Evolutionary conservation across 768 basidiomycete species (phyloP), one percentile per base, ranked within the genome.

Genomic region (Daedaleopsis nitida): DNA sequence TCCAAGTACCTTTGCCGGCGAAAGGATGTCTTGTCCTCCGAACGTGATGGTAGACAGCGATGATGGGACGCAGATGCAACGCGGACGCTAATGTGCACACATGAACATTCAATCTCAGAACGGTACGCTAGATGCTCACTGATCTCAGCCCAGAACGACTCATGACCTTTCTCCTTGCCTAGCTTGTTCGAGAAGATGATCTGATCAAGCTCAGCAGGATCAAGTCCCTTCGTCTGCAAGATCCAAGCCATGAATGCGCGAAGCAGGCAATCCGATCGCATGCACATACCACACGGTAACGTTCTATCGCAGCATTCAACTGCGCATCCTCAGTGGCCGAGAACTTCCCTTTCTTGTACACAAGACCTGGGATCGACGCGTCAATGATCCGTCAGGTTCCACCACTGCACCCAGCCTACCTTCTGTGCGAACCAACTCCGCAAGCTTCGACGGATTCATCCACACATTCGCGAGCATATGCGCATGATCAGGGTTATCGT

Each of bases 321-420:
- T 87, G 86, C 24, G 85, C 80, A 59, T 86, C 88, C 68, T 94
- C 92, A 44, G 86, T 85, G 0, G 87, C 83, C 24, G 91, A 92
- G 68, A 94, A 94, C 69, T 91, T 93, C 14, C 92, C 92, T 73
- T 92, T 92, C 75, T 88, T 92, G 72, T 91, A 93, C 2, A 90
- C 82, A n/a, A 94, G 82, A 35, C 91, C 91, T 93, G 23, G 48
- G 1, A 42, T 43, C 24, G 2, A 27, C 47, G 58, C 42, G 23
- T 24, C 10, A 19, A 24, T 48, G 57, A 63, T 61, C 35, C 37
- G 42, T 43, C 55, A 35, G 51, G 7, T 17, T 13, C n/a, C 43
- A 39, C 24, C 48, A 47, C 21, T 32, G 27, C 54, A 32, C 42
- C 14, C 9, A n/a, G 38, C 39, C 19, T n/a, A 89, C 92, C 91